These are phyloP conservation scores for Microcera coccophila DNA, from an alignment of 2,329 filamentous ascomycete species.

Conservation along the genomic window DNA sequence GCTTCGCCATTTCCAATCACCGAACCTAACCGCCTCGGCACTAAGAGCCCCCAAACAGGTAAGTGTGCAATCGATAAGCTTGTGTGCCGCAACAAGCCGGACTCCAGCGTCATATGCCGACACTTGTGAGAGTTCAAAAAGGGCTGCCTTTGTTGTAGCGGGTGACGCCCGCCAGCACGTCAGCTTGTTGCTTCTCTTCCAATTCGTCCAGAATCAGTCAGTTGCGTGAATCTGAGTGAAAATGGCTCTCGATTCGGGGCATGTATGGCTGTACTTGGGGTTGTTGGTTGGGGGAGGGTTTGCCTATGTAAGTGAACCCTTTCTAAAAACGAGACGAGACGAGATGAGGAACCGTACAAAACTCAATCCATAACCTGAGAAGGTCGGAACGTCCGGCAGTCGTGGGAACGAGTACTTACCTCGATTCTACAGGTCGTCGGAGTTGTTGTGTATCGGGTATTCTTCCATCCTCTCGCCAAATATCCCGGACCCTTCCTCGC, in stretches of 20 bases:
- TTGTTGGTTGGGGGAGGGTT: slow-evolving; percentile 33
- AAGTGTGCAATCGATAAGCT: slow-evolving; percentile 19
- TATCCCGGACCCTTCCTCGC: slow-evolving; percentile 63
- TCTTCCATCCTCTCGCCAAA: slow-evolving; percentile 61
- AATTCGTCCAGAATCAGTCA: slow-evolving; percentile 3
- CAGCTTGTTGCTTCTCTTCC: not conserved
- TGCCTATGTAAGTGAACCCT: slow-evolving; percentile 42
- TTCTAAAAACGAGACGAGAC: no score
- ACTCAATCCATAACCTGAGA: no score
- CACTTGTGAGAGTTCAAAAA: not conserved
- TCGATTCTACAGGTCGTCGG: slow-evolving; percentile 31
- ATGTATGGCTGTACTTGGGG: slow-evolving; percentile 40
- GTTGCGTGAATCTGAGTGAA: not conserved
- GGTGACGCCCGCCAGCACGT: not conserved
- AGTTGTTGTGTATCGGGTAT: slow-evolving; percentile 53
- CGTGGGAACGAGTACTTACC: not conserved
- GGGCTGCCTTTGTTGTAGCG: not conserved
- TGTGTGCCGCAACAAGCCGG: slow-evolving; percentile 29
- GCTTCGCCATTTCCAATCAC: slow-evolving; percentile 30
- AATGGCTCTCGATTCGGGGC: slow-evolving; percentile 31
- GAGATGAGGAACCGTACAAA: no score
- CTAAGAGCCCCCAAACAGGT: slow-evolving; percentile 11
- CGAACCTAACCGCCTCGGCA: slow-evolving; percentile 27
- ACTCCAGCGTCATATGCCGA: slow-evolving; percentile 15
- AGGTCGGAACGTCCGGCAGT: not conserved